A percentile compares a stretch with the other conserved stretches of the same genome.
Evolutionary conservation across 176 grass and related monocot species (phyloP).

Genomic region (Triticum monococcum): DNA sequence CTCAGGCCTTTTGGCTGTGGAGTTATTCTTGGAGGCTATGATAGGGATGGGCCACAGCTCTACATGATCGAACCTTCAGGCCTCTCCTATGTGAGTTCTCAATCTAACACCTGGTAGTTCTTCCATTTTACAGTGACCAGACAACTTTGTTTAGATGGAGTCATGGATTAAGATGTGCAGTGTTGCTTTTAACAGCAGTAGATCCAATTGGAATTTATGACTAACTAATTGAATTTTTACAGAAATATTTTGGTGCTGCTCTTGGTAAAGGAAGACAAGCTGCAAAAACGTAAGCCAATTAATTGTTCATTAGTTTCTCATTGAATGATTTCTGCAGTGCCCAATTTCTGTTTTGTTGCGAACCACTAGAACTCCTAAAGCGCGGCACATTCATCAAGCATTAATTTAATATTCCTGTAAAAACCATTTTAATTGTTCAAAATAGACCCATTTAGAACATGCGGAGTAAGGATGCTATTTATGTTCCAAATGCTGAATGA

Average conservation of each 20-base stretch:
- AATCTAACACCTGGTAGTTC: background rate
- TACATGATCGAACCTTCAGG: slow-evolving; percentile 86
- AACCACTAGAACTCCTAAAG: background rate
- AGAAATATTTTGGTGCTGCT: slow-evolving; percentile 87
- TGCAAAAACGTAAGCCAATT: slow-evolving; percentile 70
- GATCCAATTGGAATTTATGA: slow-evolving; percentile 9
- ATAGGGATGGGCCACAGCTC: slow-evolving; percentile 82
- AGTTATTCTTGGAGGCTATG: slow-evolving; percentile 88
- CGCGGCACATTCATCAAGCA: background rate
- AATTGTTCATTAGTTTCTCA: slow-evolving; percentile 3
- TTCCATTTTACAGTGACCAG: background rate
- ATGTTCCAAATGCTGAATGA: background rate
- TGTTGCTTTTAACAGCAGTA: background rate
- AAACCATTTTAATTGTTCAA: background rate
- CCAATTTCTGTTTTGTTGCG: background rate
- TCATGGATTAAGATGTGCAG: background rate
- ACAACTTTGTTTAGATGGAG: background rate
- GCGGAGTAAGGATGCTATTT: background rate
- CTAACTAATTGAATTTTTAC: slow-evolving; percentile 25
- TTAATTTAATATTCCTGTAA: slow-evolving; percentile 8
- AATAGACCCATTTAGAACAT: background rate
- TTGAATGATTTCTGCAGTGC: background rate
- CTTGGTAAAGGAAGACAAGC: slow-evolving; percentile 80
- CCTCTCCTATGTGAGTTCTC: slow-evolving; percentile 62
- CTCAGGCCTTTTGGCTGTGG: slow-evolving; percentile 81